Percentiles rank a stretch among this genome's conserved stretches.
Evolutionary conservation across 805 yeast species (phyloP).

Genomic region (Candida methanosorbosa): DNA sequence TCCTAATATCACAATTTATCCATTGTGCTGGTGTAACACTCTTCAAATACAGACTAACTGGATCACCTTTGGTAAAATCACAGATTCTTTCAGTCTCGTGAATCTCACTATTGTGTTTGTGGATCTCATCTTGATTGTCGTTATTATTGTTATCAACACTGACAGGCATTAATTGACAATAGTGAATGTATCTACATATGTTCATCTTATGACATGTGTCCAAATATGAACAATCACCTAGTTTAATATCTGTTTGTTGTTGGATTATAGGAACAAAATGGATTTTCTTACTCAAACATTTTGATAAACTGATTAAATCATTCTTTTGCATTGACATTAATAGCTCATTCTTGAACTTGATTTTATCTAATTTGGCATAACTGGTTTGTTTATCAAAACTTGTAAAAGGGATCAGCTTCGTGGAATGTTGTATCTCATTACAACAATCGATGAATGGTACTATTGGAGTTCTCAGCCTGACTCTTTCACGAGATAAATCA

Average conservation of each 20-base stretch:
- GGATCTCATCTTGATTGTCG: slow-evolving; percentile 1
- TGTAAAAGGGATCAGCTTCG: slow-evolving; percentile 12
- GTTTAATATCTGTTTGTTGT: slow-evolving; percentile 52
- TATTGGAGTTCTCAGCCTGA: slow-evolving; percentile 26
- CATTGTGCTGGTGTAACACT: slow-evolving; percentile 56
- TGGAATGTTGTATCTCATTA: slow-evolving; percentile 28
- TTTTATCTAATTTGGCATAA: slow-evolving; percentile 19
- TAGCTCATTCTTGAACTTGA: slow-evolving; percentile 13
- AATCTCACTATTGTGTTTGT: slow-evolving; percentile 13
- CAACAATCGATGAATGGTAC: slow-evolving; percentile 46
- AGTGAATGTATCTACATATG: slow-evolving; percentile 77
- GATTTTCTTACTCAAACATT: slow-evolving; percentile 27
- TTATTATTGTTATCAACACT: slow-evolving; percentile 5
- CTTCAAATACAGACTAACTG: slow-evolving; percentile 19
- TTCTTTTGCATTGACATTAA: neutral
- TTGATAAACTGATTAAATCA: slow-evolving; percentile 11
- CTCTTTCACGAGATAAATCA: slow-evolving; percentile 30
- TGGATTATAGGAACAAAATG: slow-evolving; percentile 51
- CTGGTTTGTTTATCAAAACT: slow-evolving; percentile 16
- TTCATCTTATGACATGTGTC: slow-evolving; percentile 89
- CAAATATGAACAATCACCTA: slow-evolving; percentile 90
- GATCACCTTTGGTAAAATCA: slow-evolving; percentile 43
- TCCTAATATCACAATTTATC: slow-evolving; percentile 78
- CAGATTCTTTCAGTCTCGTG: slow-evolving; percentile 13
- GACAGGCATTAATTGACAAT: slow-evolving; percentile 41